phyloP scores from a whole-genome alignment of 2,329 filamentous ascomycete species.

The Ophiostoma pallidulum region DNA sequence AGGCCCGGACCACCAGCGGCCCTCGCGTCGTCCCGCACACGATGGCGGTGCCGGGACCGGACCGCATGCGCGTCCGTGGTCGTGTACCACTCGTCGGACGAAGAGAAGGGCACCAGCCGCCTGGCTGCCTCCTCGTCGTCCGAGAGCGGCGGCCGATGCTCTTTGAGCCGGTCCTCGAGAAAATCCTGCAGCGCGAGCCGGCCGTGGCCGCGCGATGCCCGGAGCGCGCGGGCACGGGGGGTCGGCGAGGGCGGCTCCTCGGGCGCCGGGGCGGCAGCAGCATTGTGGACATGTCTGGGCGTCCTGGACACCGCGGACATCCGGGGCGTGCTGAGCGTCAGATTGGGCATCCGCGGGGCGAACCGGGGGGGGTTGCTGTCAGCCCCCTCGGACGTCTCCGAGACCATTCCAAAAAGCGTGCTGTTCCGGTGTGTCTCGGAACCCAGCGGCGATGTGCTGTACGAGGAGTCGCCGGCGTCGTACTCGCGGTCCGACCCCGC shows the following conservation, averaged over 20 bases:
- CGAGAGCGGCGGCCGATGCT: too few relatives aligned
- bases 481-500: slow-evolving; percentile 9
- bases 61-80: slow-evolving; percentile 31
- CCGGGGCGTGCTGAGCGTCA: too few relatives aligned
- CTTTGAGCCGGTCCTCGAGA: too few relatives aligned
- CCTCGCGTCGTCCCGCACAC: slow-evolving; percentile 28
- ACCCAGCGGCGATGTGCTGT: slow-evolving; percentile 14
- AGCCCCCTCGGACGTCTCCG: neutral
- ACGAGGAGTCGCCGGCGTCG: slow-evolving; percentile 12
- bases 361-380: neutral
- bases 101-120: too few relatives aligned
- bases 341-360: neutral
- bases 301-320: neutral
- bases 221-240: neutral
- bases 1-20: neutral
- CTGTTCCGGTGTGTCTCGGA: slow-evolving; percentile 2
- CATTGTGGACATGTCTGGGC: neutral
- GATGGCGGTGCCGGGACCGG: slow-evolving; percentile 49
- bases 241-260: neutral
- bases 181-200: too few relatives aligned
- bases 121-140: too few relatives aligned
- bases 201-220: neutral
- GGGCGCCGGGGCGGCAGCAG: neutral
- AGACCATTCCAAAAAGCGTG: neutral
- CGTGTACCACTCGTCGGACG: slow-evolving; percentile 10